phyloP scores from a whole-genome alignment of 768 basidiomycete genomes.

The Cantharellus anzutake region DNA sequence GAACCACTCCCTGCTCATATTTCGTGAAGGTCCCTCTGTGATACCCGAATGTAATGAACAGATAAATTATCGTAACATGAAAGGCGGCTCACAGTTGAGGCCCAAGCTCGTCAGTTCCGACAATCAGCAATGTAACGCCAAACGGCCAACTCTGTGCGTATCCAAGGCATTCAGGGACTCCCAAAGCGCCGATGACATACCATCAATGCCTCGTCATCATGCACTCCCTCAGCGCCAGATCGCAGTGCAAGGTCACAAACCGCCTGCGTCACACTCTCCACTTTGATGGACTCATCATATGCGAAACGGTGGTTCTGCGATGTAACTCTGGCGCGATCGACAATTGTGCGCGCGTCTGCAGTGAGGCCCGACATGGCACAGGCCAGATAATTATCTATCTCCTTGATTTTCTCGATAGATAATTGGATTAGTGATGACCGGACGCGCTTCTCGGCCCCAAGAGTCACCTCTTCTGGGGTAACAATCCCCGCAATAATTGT shows the following conservation, averaged over 20 bases:
- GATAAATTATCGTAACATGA: background rate
- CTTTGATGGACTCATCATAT: conserved; percentile 91
- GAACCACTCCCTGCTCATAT: conserved; percentile 93
- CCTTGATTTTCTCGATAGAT: conserved; percentile 99
- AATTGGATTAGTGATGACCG: conserved; percentile 92
- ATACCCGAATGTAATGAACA: conserved; percentile 32
- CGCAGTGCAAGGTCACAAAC: conserved; percentile 92
- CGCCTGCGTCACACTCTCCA: conserved; percentile 95
- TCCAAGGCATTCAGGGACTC: background rate
- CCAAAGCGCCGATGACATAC: conserved; percentile 15
- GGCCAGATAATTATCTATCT: conserved; percentile 90
- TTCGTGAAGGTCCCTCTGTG: conserved; percentile 95
- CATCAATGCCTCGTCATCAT: conserved; percentile 99
- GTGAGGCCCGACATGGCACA: conserved; percentile 94
- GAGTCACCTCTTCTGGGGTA: conserved; percentile 76
- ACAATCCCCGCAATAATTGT: conserved; percentile 82
- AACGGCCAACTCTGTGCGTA: conserved; percentile 64
- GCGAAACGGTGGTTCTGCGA: conserved; percentile 91
- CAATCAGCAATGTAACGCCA: conserved; percentile 91
- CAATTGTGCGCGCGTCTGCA: conserved; percentile 97
- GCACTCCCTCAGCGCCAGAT: conserved; percentile 88
- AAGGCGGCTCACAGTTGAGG: conserved; percentile 62
- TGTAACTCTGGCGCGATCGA: conserved; percentile 97
- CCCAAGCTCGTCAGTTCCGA: conserved; percentile 90
- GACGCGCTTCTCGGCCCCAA: conserved; percentile 96